Base-by-base conservation (phyloP, 305 asterid species). In the Fraxinus sp. region DNA sequence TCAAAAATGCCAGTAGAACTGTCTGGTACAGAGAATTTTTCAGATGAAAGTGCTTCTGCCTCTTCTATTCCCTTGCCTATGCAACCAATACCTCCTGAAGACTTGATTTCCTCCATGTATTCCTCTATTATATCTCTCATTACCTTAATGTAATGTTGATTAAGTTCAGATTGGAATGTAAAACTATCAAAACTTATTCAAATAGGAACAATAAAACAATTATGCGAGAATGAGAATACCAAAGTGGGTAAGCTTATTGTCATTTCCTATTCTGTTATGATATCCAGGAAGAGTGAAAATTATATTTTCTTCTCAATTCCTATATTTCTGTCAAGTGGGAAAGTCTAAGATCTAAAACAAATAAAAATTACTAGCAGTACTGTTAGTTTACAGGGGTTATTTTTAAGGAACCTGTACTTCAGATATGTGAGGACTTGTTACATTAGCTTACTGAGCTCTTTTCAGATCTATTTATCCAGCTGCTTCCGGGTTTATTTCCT, bases 81-180 rank as follows among this genome's bases (percentile, higher is more conserved):
- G 87, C 80, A 86, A 85, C 85, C 86, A 39, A 86, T 78, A 62
- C 84, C 91, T 62, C 86, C 90, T 74, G 92, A 93, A 77, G 80
- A 87, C 90, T 88, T 91, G 81, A 92, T 86, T 83, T 91, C 97
- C 86, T 92, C 98, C 98, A 93, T 96, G 83, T 86, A 91, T 87
- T 91, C 97, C 82, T 90, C 94, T 84, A 96, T 94, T 76, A 96
- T 92, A 84, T 87, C 97, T 87, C 97, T 91, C 89, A 85, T 89
- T 77, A 94, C 95, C 99, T 94, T 79, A 71, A 62, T 44, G 74
- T 78, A 76, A 78, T 79, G 44, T 83, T 52, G 77, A 80, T 66
- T 74, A 75, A 78, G 16, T 32, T 73, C 74, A 74, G 66, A 37
- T 7, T 49, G 32, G 72, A 37, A 81, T 68, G 13, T 71, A 11